phyloP scores from a whole-genome alignment of 169 alveolate species.

The Cystoisospora suis region DNA sequence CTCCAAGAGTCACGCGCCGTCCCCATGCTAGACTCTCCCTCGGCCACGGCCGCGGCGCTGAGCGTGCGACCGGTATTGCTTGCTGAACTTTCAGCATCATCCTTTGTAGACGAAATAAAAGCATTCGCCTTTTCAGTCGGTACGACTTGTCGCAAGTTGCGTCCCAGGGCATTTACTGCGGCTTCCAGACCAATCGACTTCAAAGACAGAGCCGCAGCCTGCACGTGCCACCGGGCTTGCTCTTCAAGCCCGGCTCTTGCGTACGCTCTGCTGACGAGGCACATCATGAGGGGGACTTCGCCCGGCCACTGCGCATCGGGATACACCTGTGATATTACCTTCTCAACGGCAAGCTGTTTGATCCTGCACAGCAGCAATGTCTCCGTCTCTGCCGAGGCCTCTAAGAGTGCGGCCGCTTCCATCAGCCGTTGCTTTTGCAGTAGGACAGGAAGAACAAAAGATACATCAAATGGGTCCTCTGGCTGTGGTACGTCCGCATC shows the following conservation, averaged over 20 bases:
- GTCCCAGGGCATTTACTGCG: neutral
- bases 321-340: neutral
- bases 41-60: too few relatives aligned
- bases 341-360: conserved; percentile 14
- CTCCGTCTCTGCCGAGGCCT: neutral
- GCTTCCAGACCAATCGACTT: neutral
- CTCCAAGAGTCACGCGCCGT: too few relatives aligned
- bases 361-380: neutral
- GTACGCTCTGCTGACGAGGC: conserved; percentile 35
- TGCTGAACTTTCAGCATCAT: too few relatives aligned
- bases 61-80: too few relatives aligned
- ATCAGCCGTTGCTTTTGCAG: neutral
- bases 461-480: too few relatives aligned
- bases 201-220: neutral
- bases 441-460: neutral
- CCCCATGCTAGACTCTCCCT: too few relatives aligned
- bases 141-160: neutral
- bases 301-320: conserved; percentile 25
- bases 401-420: conserved; percentile 4
- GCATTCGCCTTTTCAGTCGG: too few relatives aligned
- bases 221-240: conserved; percentile 12
- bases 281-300: neutral
- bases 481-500: too few relatives aligned
- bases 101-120: too few relatives aligned
- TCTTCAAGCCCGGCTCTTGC: neutral